Evolutionary conservation across 345 rosid species (phyloP).

Genomic region (Abelmoschus esculentus): DNA sequence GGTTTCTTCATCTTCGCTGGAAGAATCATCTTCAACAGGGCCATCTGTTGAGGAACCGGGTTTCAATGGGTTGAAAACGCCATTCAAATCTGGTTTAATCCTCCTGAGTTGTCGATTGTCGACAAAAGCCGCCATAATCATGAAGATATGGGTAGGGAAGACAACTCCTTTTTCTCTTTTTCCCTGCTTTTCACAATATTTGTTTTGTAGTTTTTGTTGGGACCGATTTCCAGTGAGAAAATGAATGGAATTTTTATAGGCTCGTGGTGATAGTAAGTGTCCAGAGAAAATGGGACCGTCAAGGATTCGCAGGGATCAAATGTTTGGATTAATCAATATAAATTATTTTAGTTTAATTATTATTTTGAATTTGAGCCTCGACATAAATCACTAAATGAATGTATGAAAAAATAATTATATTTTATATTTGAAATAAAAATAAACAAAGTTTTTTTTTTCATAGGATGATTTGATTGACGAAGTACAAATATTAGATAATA

Average conservation of each 20-base stretch:
- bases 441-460: too few relatives aligned
- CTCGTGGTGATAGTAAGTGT: constrained; percentile 4
- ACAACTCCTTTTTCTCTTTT: neutral
- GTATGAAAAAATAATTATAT: too few relatives aligned
- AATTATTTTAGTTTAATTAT: too few relatives aligned
- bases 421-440: too few relatives aligned
- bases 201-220: neutral
- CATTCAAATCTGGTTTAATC: constrained; percentile 39
- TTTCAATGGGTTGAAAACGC: constrained; percentile 44
- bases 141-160: neutral
- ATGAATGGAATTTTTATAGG: constrained; percentile 19
- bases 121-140: constrained; percentile 70
- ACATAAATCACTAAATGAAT: too few relatives aligned
- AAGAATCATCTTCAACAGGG: constrained; percentile 23
- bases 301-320: neutral
- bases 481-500: too few relatives aligned
- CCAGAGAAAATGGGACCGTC: neutral
- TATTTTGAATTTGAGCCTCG: too few relatives aligned
- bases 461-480: too few relatives aligned
- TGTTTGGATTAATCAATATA: too few relatives aligned
- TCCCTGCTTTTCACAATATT: neutral
- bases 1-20: constrained; percentile 58
- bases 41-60: constrained; percentile 31
- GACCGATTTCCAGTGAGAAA: constrained; percentile 7
- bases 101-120: constrained; percentile 58